Evolutionary conservation across 768 basidiomycete genomes (phyloP).

Genomic region (Exsudoporus frostii): DNA sequence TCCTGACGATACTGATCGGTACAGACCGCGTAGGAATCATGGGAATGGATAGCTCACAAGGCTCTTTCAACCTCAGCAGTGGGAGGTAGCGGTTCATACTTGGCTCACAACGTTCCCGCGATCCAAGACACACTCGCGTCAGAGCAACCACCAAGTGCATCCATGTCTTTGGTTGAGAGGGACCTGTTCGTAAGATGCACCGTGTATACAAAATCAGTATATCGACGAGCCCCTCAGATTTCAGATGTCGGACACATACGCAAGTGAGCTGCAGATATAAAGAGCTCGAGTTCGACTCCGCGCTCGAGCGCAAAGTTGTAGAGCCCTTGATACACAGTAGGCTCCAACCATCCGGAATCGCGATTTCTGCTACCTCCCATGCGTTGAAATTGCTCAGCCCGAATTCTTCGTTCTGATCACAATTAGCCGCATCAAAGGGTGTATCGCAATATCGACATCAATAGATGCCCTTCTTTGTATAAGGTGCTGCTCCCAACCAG

Average conservation of each 20-base stretch:
- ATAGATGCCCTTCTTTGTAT: neutral
- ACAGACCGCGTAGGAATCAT: no score
- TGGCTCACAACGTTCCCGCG: neutral
- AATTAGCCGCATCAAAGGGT: neutral
- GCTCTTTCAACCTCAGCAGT: slow-evolving; percentile 1
- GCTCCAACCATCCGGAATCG: neutral
- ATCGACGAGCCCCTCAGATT: neutral
- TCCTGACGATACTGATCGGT: neutral
- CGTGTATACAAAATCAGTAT: neutral
- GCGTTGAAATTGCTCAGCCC: neutral
- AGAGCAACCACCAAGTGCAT: neutral
- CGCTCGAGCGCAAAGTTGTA: neutral
- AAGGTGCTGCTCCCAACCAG: neutral
- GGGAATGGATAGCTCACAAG: neutral
- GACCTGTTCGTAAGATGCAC: neutral
- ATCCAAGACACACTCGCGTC: neutral
- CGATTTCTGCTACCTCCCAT: neutral
- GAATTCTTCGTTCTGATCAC: neutral
- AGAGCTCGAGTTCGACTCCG: neutral
- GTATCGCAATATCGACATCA: neutral
- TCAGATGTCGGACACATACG: neutral
- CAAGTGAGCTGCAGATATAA: neutral
- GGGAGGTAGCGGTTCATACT: slow-evolving; percentile 2
- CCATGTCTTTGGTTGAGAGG: neutral
- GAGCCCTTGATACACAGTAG: neutral